Conservation (phyloP, 164 flowering plant species). For the grape (Vitis vinifera) region ASM3070453v1 NC_081820.1:569001-569500, state of each 20-base stretch:
- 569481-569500: too few relatives aligned
- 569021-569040: neutral
- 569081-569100: conserved; percentile 77
- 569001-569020: neutral
- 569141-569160: conserved; percentile 74
- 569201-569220: conserved; percentile 33
- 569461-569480: too few relatives aligned
- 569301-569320: conserved; percentile 62
- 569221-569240: conserved; percentile 39
- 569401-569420: conserved; percentile 79
- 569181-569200: conserved; percentile 68
- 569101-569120: conserved; percentile 93
- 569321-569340: conserved; percentile 64
- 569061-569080: conserved; percentile 77
- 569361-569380: conserved; percentile 38
- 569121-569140: conserved; percentile 94
- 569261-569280: conserved; percentile 63
- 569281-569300: conserved; percentile 51
- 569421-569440: conserved; percentile 52
- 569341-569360: conserved; percentile 48
- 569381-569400: conserved; percentile 77
- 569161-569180: conserved; percentile 77
- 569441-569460: too few relatives aligned
- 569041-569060: neutral
- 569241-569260: conserved; percentile 76